A percentile compares a stretch with the other conserved stretches of the same genome.
These are phyloP conservation scores for Scutellaria baicalensis DNA, from an alignment of 257 asterid species.

Conservation along the genomic window DNA sequence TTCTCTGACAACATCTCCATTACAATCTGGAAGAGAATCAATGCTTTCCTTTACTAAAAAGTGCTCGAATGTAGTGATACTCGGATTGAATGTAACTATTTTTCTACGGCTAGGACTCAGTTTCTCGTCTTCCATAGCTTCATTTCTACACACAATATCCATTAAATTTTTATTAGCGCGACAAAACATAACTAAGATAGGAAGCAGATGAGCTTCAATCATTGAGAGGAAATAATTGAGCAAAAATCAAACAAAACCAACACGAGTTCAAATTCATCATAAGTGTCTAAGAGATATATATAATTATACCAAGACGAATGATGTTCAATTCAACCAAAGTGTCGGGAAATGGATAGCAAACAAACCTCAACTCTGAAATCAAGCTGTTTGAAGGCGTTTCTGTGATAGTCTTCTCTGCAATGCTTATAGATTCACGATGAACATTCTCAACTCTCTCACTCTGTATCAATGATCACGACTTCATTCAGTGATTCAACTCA, in stretches of 20 bases:
- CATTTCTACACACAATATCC: conserved; percentile 28
- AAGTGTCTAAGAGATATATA: neutral
- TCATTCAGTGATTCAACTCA: neutral
- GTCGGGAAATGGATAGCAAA: neutral
- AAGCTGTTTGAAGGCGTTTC: conserved; percentile 26
- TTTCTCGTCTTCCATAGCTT: conserved; percentile 38
- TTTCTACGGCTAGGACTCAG: conserved; percentile 40
- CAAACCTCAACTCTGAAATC: conserved; percentile 40
- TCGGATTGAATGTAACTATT: conserved; percentile 65
- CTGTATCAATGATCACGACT: conserved; percentile 25
- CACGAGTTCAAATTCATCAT: neutral
- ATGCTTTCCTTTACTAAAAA: conserved; percentile 36
- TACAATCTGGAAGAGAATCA: conserved; percentile 37
- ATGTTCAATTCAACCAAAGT: neutral
- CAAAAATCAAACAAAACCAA: neutral
- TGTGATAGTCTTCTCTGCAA: conserved; percentile 25
- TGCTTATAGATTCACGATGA: conserved; percentile 15
- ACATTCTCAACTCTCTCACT: conserved; percentile 33
- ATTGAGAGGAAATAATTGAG: neutral
- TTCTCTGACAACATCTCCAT: conserved; percentile 10
- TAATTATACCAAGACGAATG: neutral
- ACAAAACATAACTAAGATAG: neutral
- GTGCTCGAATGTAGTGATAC: conserved; percentile 55
- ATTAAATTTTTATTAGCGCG: neutral
- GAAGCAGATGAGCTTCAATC: neutral